Conservation (phyloP, 306 rosid genomes). For the Mimosa pudica region DNA sequence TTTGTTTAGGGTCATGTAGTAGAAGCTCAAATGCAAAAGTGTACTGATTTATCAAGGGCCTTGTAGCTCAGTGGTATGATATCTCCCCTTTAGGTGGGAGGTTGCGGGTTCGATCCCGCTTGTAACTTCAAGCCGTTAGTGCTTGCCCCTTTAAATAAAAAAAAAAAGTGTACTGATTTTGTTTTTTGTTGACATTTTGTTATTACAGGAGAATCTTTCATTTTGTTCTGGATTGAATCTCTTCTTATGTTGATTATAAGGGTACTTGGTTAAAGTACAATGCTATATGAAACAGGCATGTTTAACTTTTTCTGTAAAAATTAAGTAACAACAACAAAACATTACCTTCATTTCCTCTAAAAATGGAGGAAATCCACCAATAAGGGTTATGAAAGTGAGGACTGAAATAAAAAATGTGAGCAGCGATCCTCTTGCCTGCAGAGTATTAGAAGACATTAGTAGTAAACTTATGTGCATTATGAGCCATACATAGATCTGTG, state of each 20-base stretch:
- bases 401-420: conserved; percentile 53
- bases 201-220: not conserved
- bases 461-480: conserved; percentile 4
- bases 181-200: not conserved
- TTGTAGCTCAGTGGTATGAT: too few relatives aligned
- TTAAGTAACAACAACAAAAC: not conserved
- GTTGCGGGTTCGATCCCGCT: too few relatives aligned
- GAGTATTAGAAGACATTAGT: conserved; percentile 16
- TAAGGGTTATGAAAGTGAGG: conserved; percentile 67
- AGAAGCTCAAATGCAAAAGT: not conserved
- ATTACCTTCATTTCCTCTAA: conserved; percentile 75
- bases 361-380: conserved; percentile 83
- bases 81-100: too few relatives aligned
- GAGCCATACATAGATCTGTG: not conserved
- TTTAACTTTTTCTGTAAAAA: not conserved
- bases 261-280: not conserved
- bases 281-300: not conserved
- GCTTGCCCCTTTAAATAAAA: too few relatives aligned
- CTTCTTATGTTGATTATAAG: not conserved
- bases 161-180: not conserved
- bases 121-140: too few relatives aligned
- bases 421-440: conserved; percentile 70
- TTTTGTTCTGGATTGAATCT: not conserved
- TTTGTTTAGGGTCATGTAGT: not conserved
- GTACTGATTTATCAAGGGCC: not conserved